These are phyloP conservation scores for Penicillium desertorum DNA, from an alignment of 495 filamentous ascomycete species.

Conservation along the genomic window DNA sequence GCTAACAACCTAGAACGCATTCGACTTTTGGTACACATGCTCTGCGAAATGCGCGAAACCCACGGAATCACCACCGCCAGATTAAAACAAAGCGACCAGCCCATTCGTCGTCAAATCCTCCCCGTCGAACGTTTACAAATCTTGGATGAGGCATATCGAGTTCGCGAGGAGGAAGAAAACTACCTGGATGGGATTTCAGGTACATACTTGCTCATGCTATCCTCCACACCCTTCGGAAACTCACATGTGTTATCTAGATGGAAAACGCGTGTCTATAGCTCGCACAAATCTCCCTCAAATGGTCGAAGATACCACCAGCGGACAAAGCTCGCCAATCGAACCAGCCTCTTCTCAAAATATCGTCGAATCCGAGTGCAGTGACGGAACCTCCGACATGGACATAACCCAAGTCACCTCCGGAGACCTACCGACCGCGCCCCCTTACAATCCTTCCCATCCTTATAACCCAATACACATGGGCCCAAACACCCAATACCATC, in stretches of 20 bases:
- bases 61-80: slow-evolving; percentile 38
- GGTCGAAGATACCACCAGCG: slow-evolving; percentile 19
- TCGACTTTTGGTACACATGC: slow-evolving; percentile 58
- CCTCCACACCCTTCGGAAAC: not conserved
- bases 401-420: not conserved
- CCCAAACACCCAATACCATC: not conserved
- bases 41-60: slow-evolving; percentile 45
- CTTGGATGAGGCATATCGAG: slow-evolving; percentile 64
- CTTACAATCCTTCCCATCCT: slow-evolving; percentile 1
- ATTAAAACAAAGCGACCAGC: slow-evolving; percentile 43
- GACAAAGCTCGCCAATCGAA: slow-evolving; percentile 16
- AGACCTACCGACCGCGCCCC: not conserved
- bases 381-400: not conserved
- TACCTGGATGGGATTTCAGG: slow-evolving; percentile 57
- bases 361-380: slow-evolving; percentile 8
- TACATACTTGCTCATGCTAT: slow-evolving; percentile 30
- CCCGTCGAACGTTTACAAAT: slow-evolving; percentile 40
- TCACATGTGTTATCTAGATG: slow-evolving; percentile 17
- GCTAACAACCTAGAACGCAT: slow-evolving; percentile 52
- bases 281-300: slow-evolving; percentile 37
- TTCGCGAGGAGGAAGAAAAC: slow-evolving; percentile 61
- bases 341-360: slow-evolving; percentile 1
- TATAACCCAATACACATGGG: slow-evolving; percentile 2
- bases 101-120: slow-evolving; percentile 43
- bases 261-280: slow-evolving; percentile 31